These are phyloP conservation scores for Daedaleopsis nitida DNA, from an alignment of 768 basidiomycete genomes.

Conservation along the genomic window DNA sequence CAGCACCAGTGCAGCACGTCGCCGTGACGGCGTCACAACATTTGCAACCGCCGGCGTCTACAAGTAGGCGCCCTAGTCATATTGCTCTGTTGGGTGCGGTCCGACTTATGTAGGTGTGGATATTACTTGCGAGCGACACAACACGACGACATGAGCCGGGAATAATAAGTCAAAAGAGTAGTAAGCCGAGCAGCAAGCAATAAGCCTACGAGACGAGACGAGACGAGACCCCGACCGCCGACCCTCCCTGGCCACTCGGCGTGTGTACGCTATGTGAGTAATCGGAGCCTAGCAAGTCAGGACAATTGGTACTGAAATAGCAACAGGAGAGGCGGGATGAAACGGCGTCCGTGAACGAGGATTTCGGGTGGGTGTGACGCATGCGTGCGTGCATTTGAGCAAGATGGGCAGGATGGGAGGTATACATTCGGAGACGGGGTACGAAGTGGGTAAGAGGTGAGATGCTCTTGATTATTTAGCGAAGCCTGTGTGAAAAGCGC, in stretches of 20 bases:
- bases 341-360: slow-evolving; percentile 8
- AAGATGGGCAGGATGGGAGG: not conserved
- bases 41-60: too few species aligned
- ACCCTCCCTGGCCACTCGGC: slow-evolving; percentile 9
- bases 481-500: not conserved
- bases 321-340: not conserved
- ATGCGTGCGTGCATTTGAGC: not conserved
- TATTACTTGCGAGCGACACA: too few species aligned
- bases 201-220: not conserved
- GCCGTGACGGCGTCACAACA: too few species aligned
- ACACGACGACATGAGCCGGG: too few species aligned
- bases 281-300: not conserved
- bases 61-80: too few species aligned
- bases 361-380: slow-evolving; percentile 9
- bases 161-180: not conserved
- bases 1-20: too few species aligned
- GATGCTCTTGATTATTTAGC: not conserved
- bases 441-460: not conserved
- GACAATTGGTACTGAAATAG: not conserved
- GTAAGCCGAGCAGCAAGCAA: slow-evolving; percentile 11
- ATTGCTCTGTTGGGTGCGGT: too few species aligned
- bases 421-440: not conserved
- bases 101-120: too few species aligned
- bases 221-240: not conserved
- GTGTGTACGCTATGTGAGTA: not conserved